A percentile compares a stretch with the other conserved stretches of the same genome.
phyloP scores from a whole-genome alignment of 1,139 yeast species.

The Pichia sp. region DNA sequence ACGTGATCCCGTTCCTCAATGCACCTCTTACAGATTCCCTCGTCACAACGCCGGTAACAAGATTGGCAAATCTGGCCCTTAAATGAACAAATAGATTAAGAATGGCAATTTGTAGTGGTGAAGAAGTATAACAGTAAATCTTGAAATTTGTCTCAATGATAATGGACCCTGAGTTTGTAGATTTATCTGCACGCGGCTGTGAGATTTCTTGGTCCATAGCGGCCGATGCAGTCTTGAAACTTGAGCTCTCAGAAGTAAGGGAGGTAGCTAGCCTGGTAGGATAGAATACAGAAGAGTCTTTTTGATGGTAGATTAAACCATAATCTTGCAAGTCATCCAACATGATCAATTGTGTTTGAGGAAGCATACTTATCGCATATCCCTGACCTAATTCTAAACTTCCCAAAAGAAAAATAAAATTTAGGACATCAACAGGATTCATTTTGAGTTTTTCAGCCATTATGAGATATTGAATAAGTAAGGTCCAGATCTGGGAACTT shows the following conservation, averaged over 20 bases:
- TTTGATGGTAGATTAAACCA: slow-evolving; percentile 67
- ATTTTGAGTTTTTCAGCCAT: slow-evolving; percentile 78
- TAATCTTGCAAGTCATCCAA: slow-evolving; percentile 85
- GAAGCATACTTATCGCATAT: slow-evolving; percentile 65
- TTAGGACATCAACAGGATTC: slow-evolving; percentile 95
- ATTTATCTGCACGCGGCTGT: slow-evolving; percentile 20
- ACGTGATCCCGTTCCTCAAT: slow-evolving; percentile 81
- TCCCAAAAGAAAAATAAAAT: slow-evolving; percentile 89
- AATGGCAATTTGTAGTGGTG: slow-evolving; percentile 93
- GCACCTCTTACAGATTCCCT: slow-evolving; percentile 89
- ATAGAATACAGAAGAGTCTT: slow-evolving; percentile 48
- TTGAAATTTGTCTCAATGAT: slow-evolving; percentile 93
- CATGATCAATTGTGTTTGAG: slow-evolving; percentile 82
- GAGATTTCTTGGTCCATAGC: slow-evolving; percentile 60
- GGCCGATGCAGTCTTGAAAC: slow-evolving; percentile 63
- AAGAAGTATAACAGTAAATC: slow-evolving; percentile 87
- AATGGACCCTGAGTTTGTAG: slow-evolving; percentile 53
- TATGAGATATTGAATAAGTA: slow-evolving; percentile 78
- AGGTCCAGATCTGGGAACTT: slow-evolving; percentile 93
- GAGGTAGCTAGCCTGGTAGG: slow-evolving; percentile 92
- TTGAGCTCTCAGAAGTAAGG: slow-evolving; percentile 76
- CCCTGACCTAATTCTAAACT: slow-evolving; percentile 88
- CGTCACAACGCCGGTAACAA: slow-evolving; percentile 91
- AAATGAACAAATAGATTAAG: slow-evolving; percentile 82
- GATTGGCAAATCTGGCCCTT: slow-evolving; percentile 78